Percentiles rank a stretch among this genome's conserved stretches.
These are phyloP conservation scores for Knufia petricola DNA, from an alignment of 2,329 filamentous ascomycete species.

Conservation along the genomic window DNA sequence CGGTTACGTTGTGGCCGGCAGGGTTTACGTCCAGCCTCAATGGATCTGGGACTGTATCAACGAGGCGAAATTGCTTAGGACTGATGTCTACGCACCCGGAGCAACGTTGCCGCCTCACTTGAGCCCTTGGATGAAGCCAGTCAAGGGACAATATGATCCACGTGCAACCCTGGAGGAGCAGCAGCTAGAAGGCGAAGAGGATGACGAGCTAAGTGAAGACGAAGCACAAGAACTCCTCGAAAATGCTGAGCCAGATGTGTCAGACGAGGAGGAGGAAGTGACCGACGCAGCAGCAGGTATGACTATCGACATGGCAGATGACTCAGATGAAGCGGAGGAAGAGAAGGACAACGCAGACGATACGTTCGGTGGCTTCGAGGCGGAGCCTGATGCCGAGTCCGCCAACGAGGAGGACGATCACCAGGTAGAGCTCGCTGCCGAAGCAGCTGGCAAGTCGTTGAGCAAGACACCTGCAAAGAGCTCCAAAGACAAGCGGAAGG, in stretches of 20 bases:
- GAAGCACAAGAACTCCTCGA: constrained; percentile 34
- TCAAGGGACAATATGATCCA: constrained; percentile 83
- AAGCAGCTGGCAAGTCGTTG: constrained; percentile 61
- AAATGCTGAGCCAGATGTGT: constrained; percentile 23
- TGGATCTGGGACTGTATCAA: constrained; percentile 99
- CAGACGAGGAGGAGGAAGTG: constrained; percentile 27
- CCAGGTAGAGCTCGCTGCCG: constrained; percentile 86
- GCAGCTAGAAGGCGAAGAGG: constrained; percentile 75
- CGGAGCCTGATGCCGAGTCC: constrained; percentile 36
- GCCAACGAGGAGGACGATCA: constrained; percentile 55
- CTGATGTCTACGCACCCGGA: constrained; percentile 82
- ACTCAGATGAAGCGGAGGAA: constrained; percentile 25
- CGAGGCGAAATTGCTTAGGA: constrained; percentile 74
- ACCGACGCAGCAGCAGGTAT: constrained; percentile 20
- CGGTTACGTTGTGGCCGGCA: constrained; percentile 74
- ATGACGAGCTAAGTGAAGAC: constrained; percentile 41
- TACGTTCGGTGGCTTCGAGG: constrained; percentile 27
- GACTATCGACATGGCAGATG: constrained; percentile 35
- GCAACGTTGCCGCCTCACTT: constrained; percentile 85
- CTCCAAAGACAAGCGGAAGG: constrained; percentile 58
- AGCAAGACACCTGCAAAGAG: constrained; percentile 44
- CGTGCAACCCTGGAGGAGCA: constrained; percentile 77
- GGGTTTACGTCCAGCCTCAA: constrained; percentile 89
- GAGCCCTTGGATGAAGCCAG: constrained; percentile 86
- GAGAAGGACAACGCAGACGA: constrained; percentile 38